phyloP scores from a whole-genome alignment of 768 basidiomycete species.

The Candolleomyces efflorescens region DNA sequence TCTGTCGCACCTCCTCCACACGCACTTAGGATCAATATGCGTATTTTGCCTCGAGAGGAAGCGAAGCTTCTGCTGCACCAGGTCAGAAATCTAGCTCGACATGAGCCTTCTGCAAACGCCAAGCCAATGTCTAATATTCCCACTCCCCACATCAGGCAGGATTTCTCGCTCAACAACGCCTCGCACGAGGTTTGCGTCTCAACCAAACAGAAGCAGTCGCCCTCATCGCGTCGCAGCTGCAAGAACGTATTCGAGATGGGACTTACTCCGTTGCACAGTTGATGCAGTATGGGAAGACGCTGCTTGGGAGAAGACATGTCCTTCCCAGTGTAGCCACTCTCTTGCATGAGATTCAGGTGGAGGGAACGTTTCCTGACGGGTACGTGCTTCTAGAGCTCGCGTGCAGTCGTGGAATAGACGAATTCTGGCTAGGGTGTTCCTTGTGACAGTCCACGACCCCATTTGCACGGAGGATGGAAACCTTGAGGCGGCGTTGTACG shows the following conservation, averaged over 20 bases:
- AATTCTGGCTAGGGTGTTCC: slow-evolving; percentile 59
- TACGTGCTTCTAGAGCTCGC: slow-evolving; percentile 24
- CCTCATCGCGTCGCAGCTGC: slow-evolving; percentile 87
- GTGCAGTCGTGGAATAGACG: slow-evolving; percentile 1
- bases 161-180: slow-evolving; percentile 86
- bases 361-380: slow-evolving; percentile 90
- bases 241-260: slow-evolving; percentile 94
- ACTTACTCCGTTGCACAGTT: slow-evolving; percentile 77
- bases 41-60: slow-evolving; percentile 69
- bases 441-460: slow-evolving; percentile 97
- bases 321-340: slow-evolving; percentile 71
- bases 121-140: not conserved
- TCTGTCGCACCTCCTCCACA: not conserved
- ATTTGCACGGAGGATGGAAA: slow-evolving; percentile 82
- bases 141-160: slow-evolving; percentile 52
- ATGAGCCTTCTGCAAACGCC: no score
- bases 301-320: slow-evolving; percentile 89
- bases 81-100: slow-evolving; percentile 21
- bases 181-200: slow-evolving; percentile 87
- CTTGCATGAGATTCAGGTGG: slow-evolving; percentile 88
- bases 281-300: slow-evolving; percentile 89
- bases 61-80: slow-evolving; percentile 76
- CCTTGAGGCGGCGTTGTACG: slow-evolving; percentile 82
- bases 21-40: slow-evolving; percentile 37
- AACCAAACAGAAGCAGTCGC: slow-evolving; percentile 88